A percentile compares a stretch with the other conserved stretches of the same genome.
Conservation (phyloP, 2,329 filamentous ascomycete species). For the Colletotrichum truncatum region DNA sequence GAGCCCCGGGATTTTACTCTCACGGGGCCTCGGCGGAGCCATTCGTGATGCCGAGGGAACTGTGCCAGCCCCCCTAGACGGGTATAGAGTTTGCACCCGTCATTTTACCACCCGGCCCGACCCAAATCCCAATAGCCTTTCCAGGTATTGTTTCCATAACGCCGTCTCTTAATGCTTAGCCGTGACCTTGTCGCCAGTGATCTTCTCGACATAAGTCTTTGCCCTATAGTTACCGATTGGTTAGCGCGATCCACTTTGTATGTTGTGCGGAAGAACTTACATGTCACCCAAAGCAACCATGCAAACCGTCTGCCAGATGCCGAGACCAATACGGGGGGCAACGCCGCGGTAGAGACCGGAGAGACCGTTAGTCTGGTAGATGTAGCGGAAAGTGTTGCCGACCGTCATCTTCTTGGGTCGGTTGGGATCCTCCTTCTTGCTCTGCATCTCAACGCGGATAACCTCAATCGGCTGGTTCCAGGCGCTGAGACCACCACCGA, state of each 20-base stretch:
- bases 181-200: slow-evolving; percentile 71
- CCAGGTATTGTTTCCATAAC: slow-evolving; percentile 37
- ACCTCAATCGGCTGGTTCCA: slow-evolving; percentile 99
- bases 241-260: slow-evolving; percentile 34
- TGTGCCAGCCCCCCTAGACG: slow-evolving; percentile 7
- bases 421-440: slow-evolving; percentile 97
- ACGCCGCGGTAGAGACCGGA: slow-evolving; percentile 97
- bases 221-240: slow-evolving; percentile 57
- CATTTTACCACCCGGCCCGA: neutral
- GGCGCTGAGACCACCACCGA: slow-evolving; percentile 93
- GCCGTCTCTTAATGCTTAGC: slow-evolving; percentile 71
- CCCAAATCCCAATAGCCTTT: slow-evolving; percentile 16
- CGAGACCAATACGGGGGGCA: slow-evolving; percentile 89
- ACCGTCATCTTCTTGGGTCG: slow-evolving; percentile 99
- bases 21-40: slow-evolving; percentile 9
- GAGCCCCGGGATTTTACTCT: slow-evolving; percentile 27
- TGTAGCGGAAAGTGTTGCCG: slow-evolving; percentile 84
- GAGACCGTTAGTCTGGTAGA: slow-evolving; percentile 88
- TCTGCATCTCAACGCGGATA: slow-evolving; percentile 99
- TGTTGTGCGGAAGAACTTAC: slow-evolving; percentile 65
- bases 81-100: slow-evolving; percentile 2
- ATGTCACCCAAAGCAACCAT: slow-evolving; percentile 99
- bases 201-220: slow-evolving; percentile 72
- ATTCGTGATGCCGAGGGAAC: neutral
- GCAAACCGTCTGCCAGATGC: slow-evolving; percentile 99